Evolutionary conservation across 768 basidiomycete genomes (phyloP), one percentile per base, ranked within the genome.

Genomic region (Lactifluus hygrophoroides): DNA sequence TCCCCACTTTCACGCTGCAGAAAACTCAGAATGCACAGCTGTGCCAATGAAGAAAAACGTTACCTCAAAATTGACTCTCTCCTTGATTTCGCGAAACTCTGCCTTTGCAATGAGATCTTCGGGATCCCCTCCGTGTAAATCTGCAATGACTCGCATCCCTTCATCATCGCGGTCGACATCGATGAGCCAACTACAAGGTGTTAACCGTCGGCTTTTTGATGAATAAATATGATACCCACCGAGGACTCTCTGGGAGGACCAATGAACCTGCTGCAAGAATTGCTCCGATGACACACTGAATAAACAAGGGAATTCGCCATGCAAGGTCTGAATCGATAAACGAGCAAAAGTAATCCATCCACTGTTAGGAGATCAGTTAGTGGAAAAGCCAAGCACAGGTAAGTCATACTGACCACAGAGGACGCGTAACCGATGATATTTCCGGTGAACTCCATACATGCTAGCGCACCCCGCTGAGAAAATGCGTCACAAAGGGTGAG

Each of bases 361-460:
- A 97, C 89, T 90, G 23, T 2, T 44, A 38, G 5, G 47, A 5
- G 49, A n/a, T 27, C 50, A 38, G 34, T 19, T n/a, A 45, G 28
- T 3, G 9, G 59, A 28, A 50, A 11, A 48, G 14, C 32, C 34
- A 25, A 28, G 16, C 30, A 38, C 45, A 4, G 40, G 53, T 30
- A 42, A 35, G 52, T 21, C 13, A 37, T 37, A 75, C 89, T 61
- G 74, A 93, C 91, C 64, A 95, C 91, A 17, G 89, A 93, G 49
- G 82, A 80, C 10, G 91, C 86, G 69, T 97, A 97, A 51, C 94
- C 94, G 46, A 90, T 74, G 65, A 96, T 85, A 68, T 95, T 95
- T 61, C 87, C 86, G 3, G 94, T 94, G 69, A 96, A 96, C 67
- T 96, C 94, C 81, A 96, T 92, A 66, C 91, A 94, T 2, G 93